phyloP scores from a whole-genome alignment of 495 filamentous ascomycete genomes.

The Penicillium simplicissimum region DNA sequence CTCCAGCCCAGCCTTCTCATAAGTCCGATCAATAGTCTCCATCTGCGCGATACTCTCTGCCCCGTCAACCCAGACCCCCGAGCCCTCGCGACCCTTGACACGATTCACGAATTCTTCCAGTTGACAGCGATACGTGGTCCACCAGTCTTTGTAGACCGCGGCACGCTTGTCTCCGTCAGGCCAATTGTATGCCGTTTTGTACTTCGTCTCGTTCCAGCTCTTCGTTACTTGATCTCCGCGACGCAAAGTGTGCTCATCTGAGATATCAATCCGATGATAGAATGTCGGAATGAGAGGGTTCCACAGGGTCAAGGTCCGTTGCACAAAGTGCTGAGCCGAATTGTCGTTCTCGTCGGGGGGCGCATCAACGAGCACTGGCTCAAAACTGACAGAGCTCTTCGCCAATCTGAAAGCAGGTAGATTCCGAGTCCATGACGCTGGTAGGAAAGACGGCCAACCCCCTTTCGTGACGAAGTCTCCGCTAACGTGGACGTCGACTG shows the following conservation, averaged over 20 bases:
- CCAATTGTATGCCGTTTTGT: slow-evolving; percentile 49
- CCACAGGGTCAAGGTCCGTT: slow-evolving; percentile 43
- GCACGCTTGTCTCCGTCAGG: slow-evolving; percentile 35
- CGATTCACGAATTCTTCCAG: slow-evolving; percentile 59
- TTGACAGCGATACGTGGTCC: slow-evolving; percentile 54
- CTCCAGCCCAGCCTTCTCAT: slow-evolving; percentile 46
- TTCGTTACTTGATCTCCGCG: slow-evolving; percentile 29
- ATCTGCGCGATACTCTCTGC: slow-evolving; percentile 54
- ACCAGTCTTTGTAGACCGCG: slow-evolving; percentile 28
- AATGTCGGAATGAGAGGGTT: slow-evolving; percentile 39
- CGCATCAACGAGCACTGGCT: slow-evolving; percentile 29
- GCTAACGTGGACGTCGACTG: not conserved
- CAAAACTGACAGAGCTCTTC: slow-evolving; percentile 27
- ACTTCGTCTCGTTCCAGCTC: slow-evolving; percentile 45
- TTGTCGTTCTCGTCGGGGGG: slow-evolving; percentile 27
- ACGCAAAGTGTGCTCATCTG: slow-evolving; percentile 45
- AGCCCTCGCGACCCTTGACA: slow-evolving; percentile 43
- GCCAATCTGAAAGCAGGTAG: slow-evolving; percentile 16
- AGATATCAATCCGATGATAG: slow-evolving; percentile 55
- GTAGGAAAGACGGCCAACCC: not conserved
- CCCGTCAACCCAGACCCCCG: slow-evolving; percentile 49
- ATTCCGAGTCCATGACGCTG: not conserved
- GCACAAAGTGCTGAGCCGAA: slow-evolving; percentile 11
- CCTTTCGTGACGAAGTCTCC: not conserved
- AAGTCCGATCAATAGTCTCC: slow-evolving; percentile 55